phyloP scores from a whole-genome alignment of 352 stramenopile species.

The Globisporangium takayamanum region DNA sequence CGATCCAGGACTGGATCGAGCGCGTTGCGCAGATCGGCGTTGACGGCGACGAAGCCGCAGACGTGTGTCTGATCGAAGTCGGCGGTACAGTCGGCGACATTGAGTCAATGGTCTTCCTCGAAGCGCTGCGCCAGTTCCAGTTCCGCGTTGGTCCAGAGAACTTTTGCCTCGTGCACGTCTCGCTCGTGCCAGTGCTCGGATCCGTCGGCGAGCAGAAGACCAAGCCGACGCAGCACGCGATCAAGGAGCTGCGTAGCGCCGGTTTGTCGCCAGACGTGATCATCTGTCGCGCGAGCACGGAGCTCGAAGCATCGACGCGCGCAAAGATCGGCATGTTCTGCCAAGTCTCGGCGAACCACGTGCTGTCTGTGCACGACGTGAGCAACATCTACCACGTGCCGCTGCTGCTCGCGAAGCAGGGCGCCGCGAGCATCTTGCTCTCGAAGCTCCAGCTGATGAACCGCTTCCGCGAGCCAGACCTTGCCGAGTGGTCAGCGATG shows the following conservation, averaged over 20 bases:
- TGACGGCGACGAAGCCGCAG: conserved; percentile 69
- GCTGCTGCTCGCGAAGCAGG: conserved; percentile 95
- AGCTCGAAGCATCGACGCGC: conserved; percentile 91
- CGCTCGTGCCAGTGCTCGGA: conserved; percentile 96
- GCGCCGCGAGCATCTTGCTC: conserved; percentile 91
- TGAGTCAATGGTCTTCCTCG: conserved; percentile 99
- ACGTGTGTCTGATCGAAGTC: conserved; percentile 99
- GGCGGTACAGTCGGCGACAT: conserved; percentile 99
- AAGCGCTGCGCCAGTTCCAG: conserved; percentile 99
- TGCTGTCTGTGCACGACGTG: conserved; percentile 98
- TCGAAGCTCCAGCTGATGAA: conserved; percentile 90
- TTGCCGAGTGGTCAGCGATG: conserved; percentile 87
- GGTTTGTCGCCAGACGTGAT: conserved; percentile 97
- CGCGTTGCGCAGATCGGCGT: conserved; percentile 94
- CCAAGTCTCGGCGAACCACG: conserved; percentile 92
- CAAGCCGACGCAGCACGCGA: conserved; percentile 99
- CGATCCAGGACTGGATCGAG: conserved; percentile 97
- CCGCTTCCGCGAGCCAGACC: conserved; percentile 70
- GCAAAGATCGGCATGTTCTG: conserved; percentile 99
- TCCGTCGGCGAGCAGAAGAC: conserved; percentile 99
- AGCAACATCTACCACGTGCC: conserved; percentile 99
- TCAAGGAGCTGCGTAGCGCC: conserved; percentile 96
- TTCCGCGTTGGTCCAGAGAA: conserved; percentile 97
- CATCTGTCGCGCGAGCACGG: conserved; percentile 92
- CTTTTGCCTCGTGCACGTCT: conserved; percentile 99